Conservation (phyloP, 2,329 filamentous ascomycete species). For the Penicillium capsulatum region DNA sequence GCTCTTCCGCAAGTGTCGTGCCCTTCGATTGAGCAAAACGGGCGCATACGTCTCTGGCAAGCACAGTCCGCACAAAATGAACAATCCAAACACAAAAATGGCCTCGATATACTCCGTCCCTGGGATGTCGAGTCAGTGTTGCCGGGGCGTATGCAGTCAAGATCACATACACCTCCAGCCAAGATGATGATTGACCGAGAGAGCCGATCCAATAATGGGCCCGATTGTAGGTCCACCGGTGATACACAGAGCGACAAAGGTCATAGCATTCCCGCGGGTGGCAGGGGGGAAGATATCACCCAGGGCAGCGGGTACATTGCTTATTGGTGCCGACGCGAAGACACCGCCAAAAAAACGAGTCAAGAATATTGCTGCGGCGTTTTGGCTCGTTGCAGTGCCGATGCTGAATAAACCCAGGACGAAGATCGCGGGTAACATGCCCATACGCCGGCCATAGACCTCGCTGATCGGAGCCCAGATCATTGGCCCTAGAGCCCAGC, state of each 20-base stretch:
- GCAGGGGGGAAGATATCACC: conserved; percentile 57
- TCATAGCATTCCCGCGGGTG: conserved; percentile 56
- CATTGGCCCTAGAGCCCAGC: too few species aligned
- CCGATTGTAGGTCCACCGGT: conserved; percentile 63
- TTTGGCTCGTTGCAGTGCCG: conserved; percentile 22
- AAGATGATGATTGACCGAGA: conserved; percentile 62
- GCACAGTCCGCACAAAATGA: too few species aligned
- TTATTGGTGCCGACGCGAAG: conserved; percentile 60
- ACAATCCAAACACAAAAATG: too few species aligned
- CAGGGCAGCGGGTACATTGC: conserved; percentile 60
- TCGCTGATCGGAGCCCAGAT: conserved; percentile 4
- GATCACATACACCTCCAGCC: conserved; percentile 61
- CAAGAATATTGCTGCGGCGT: conserved; percentile 59
- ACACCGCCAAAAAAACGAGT: conserved; percentile 63
- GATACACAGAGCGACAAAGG: conserved; percentile 62
- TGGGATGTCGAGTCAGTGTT: too few species aligned
- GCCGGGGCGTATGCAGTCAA: conserved; percentile 43
- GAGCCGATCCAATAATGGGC: too few species aligned
- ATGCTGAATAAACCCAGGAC: not conserved
- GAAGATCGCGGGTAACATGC: not conserved
- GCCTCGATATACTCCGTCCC: too few species aligned
- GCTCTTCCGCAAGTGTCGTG: too few species aligned
- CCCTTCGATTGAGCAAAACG: too few species aligned
- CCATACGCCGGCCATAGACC: conserved; percentile 1
- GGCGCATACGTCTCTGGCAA: too few species aligned